A percentile compares a stretch with the other conserved stretches of the same genome.
These are phyloP conservation scores for Globisporangium middletonii DNA, from an alignment of 352 stramenopile species.

Conservation along the genomic window DNA sequence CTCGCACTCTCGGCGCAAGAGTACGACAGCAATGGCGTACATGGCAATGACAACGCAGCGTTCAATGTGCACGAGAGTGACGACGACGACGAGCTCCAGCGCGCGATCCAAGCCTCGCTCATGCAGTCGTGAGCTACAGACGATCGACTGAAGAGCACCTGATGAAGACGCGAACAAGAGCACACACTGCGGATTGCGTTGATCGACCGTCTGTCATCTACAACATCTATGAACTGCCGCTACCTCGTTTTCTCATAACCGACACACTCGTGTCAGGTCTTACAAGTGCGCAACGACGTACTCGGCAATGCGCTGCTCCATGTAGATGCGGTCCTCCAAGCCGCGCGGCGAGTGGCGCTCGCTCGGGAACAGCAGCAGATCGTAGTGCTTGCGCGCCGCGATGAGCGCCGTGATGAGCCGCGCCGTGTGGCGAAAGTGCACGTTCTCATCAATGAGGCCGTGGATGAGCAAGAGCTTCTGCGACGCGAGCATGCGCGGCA, in stretches of 20 bases:
- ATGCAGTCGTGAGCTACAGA: constrained; percentile 26
- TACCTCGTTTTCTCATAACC: background rate
- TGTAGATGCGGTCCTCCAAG: constrained; percentile 91
- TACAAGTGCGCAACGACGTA: constrained; percentile 79
- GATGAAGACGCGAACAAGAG: too few species aligned
- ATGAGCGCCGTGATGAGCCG: constrained; percentile 96
- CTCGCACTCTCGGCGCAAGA: constrained; percentile 63
- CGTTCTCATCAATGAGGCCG: constrained; percentile 97
- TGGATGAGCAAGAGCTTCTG: constrained; percentile 95
- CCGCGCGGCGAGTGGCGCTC: constrained; percentile 94
- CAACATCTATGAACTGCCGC: background rate
- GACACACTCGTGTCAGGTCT: constrained; percentile 4
- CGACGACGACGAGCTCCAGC: constrained; percentile 73
- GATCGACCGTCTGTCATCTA: background rate
- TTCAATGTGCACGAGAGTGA: constrained; percentile 27
- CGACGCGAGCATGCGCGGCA: constrained; percentile 83
- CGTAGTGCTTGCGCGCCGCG: constrained; percentile 91
- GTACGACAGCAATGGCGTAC: constrained; percentile 19
- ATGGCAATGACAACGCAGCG: background rate
- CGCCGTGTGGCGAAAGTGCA: constrained; percentile 97
- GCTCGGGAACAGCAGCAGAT: constrained; percentile 94
- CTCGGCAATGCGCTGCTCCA: constrained; percentile 92
- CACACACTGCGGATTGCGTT: too few species aligned
- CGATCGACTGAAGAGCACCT: background rate
- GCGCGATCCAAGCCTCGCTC: constrained; percentile 75